Percentiles rank a stretch among this genome's conserved stretches.
Evolutionary conservation across 2,329 filamentous ascomycete genomes (phyloP).

Genomic region (Penicillium sp.): DNA sequence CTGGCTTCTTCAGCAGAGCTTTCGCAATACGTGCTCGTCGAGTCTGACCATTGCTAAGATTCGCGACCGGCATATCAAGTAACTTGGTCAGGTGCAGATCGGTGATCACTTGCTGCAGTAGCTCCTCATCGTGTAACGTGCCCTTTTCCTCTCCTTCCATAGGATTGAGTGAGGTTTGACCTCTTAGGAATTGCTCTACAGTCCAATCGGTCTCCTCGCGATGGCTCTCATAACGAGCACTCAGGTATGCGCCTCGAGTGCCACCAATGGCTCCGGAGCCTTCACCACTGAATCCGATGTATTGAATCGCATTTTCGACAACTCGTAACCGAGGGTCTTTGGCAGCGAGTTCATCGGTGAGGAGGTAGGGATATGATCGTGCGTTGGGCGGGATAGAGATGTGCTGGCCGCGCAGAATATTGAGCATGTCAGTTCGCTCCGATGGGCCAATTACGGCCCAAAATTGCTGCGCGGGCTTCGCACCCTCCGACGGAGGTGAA

Average conservation of each 20-base stretch:
- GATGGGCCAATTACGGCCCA: constrained; percentile 82
- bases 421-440: constrained; percentile 76
- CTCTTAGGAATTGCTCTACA: constrained; percentile 71
- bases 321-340: constrained; percentile 51
- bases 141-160: constrained; percentile 52
- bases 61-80: constrained; percentile 76
- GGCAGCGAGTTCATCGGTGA: constrained; percentile 55
- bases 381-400: constrained; percentile 71
- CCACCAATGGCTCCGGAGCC: constrained; percentile 48
- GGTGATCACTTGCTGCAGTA: constrained; percentile 59
- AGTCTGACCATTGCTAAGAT: constrained; percentile 90
- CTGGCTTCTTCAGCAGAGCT: constrained; percentile 71
- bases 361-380: constrained; percentile 73
- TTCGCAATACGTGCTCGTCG: constrained; percentile 82
- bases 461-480: constrained; percentile 47
- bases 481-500: not conserved
- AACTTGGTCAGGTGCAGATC: constrained; percentile 67
- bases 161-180: constrained; percentile 78
- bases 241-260: constrained; percentile 70
- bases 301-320: constrained; percentile 67
- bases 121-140: constrained; percentile 46
- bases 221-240: constrained; percentile 82
- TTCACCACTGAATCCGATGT: constrained; percentile 85
- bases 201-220: constrained; percentile 85
- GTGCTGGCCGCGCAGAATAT: constrained; percentile 70